These are phyloP conservation scores for Ormosia emarginata DNA, from an alignment of 306 rosid species.

Conservation along the genomic window DNA sequence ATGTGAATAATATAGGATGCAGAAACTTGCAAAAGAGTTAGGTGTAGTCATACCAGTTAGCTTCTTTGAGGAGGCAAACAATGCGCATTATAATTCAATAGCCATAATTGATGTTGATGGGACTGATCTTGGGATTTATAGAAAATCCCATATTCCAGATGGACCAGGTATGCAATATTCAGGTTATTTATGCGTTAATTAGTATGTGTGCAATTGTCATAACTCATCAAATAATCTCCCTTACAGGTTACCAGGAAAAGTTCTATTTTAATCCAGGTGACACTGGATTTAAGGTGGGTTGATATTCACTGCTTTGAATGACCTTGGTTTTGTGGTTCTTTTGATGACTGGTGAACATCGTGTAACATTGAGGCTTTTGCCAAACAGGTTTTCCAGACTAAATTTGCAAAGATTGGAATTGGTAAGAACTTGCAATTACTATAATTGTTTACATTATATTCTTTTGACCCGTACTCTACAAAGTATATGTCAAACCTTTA, in stretches of 20 bases:
- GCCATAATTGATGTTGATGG: conserved; percentile 95
- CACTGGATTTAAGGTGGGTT: conserved; percentile 89
- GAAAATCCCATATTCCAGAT: conserved; percentile 97
- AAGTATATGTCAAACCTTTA: neutral
- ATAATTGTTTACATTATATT: neutral
- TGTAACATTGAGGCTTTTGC: conserved; percentile 28
- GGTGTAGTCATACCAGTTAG: conserved; percentile 89
- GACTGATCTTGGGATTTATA: conserved; percentile 87
- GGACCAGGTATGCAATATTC: conserved; percentile 66
- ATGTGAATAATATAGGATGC: conserved; percentile 64
- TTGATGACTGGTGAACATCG: neutral
- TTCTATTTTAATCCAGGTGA: conserved; percentile 97
- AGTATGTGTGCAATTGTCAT: neutral
- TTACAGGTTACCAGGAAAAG: conserved; percentile 91
- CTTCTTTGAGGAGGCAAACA: conserved; percentile 96
- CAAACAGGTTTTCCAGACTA: conserved; percentile 87
- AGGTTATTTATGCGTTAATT: neutral
- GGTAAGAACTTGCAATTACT: conserved; percentile 52
- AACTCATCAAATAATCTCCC: neutral
- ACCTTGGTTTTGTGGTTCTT: neutral
- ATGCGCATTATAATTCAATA: conserved; percentile 88
- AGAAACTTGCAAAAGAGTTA: conserved; percentile 80
- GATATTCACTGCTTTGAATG: neutral
- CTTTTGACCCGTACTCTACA: neutral
- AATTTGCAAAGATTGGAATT: conserved; percentile 82